phyloP scores from a whole-genome alignment of 116 monocot genomes.

The Posidonia oceanica region DNA sequence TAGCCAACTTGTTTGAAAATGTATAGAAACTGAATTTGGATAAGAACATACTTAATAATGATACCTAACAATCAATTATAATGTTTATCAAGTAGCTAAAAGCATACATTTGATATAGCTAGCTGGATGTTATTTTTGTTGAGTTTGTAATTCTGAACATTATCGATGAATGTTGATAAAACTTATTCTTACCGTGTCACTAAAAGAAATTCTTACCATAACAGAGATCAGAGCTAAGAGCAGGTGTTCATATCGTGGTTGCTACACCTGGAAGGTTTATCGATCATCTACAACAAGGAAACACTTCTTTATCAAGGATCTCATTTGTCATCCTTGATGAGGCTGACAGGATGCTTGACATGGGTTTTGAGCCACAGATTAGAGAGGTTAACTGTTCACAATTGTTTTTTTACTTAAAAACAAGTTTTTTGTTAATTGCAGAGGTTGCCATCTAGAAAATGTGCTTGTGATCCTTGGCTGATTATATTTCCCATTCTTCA shows the following conservation, averaged over 20 bases:
- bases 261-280: constrained; percentile 66
- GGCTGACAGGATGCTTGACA: constrained; percentile 63
- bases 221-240: constrained; percentile 45
- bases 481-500: not conserved
- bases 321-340: constrained; percentile 63
- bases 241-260: constrained; percentile 60
- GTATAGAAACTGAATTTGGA: too few relatives aligned
- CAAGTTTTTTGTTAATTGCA: too few relatives aligned
- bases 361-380: constrained; percentile 72
- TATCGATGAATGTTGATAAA: not conserved
- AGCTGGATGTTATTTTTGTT: not conserved
- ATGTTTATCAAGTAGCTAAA: too few relatives aligned
- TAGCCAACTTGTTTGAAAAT: too few relatives aligned
- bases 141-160: not conserved
- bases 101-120: too few relatives aligned
- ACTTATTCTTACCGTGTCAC: too few relatives aligned
- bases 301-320: constrained; percentile 47
- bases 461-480: too few relatives aligned
- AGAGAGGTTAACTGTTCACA: constrained; percentile 27
- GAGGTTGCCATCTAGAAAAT: too few relatives aligned
- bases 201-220: not conserved
- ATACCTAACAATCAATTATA: too few relatives aligned
- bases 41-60: too few relatives aligned
- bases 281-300: constrained; percentile 69
- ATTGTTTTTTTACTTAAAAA: too few relatives aligned